Conservation (phyloP, 345 rosid species). For the Lumnitzera racemosa region DNA sequence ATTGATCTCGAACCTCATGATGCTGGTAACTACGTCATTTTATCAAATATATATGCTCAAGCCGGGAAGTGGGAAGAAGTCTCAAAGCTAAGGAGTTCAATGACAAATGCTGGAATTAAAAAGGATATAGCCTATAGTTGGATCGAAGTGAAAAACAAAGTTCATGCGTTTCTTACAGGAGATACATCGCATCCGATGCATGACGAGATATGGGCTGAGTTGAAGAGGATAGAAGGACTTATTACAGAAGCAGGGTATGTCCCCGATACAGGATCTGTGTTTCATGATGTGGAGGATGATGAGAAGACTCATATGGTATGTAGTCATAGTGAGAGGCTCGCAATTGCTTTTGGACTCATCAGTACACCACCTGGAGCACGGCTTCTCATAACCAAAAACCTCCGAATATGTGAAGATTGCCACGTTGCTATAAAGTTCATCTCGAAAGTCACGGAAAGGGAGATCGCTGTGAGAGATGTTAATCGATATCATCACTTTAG, state of each 20-base stretch:
- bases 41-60: slow-evolving; percentile 30
- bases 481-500: slow-evolving; percentile 34
- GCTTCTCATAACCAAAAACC: slow-evolving; percentile 32
- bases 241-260: slow-evolving; percentile 31
- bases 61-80: slow-evolving; percentile 30
- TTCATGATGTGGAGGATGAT: slow-evolving; percentile 33
- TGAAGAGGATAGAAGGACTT: slow-evolving; percentile 25
- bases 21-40: slow-evolving; percentile 24
- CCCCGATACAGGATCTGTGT: slow-evolving; percentile 25
- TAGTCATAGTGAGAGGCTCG: slow-evolving; percentile 33
- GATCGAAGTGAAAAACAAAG: slow-evolving; percentile 30
- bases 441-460: slow-evolving; percentile 27
- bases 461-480: slow-evolving; percentile 30
- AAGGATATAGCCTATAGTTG: slow-evolving; percentile 34
- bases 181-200: slow-evolving; percentile 26
- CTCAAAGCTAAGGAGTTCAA: slow-evolving; percentile 20
- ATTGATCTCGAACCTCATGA: slow-evolving; percentile 29
- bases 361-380: slow-evolving; percentile 20
- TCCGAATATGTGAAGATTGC: slow-evolving; percentile 34
- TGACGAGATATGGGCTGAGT: slow-evolving; percentile 22
- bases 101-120: slow-evolving; percentile 23
- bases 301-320: slow-evolving; percentile 24
- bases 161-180: slow-evolving; percentile 31
- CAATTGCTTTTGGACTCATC: slow-evolving; percentile 35
- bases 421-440: slow-evolving; percentile 31